Base-by-base conservation (phyloP, 371 early-diverging fungal species). In the Lichtheimia hyalospora region DNA sequence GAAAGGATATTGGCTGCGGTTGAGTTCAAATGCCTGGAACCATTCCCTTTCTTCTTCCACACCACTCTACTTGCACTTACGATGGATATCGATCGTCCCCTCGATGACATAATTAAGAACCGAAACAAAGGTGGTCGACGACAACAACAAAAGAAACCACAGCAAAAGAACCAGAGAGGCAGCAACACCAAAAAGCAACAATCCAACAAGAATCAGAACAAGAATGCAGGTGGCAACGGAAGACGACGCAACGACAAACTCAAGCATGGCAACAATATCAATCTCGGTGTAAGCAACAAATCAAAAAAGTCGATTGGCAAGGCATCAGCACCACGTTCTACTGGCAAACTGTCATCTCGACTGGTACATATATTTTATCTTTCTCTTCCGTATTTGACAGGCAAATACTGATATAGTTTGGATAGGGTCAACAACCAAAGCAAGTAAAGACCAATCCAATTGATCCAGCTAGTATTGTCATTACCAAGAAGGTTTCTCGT, bases 81-180 rank as follows among this genome's bases (percentile, higher is more conserved):
- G 6, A 65, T 65, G 65, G 65, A 65, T 60, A 52, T 65, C 39
- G 67, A 67, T 46, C 18, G 40, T 25, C 58, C 67, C 6, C 60
- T 67, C 39, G 67, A 67, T 60, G 67, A 67, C 40, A 55, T 67
- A n/a, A 62, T 67, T 56, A 67, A 67, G 60, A 62, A 67, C 16
- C 54, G 61, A 20, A 28, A 49, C 15, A 23, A 55, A n/a, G 39
- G 14, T n/a, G 42, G 42, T 55, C 23, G 6, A 20, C 21, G 27
- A 53, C 10, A 53, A 13, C 10, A 7, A 20, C 20, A 53, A 40
- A 7, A 18, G 27, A 40, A 51, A 60, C 2, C 34, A 16, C n/a
- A 46, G 16, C 18, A 21, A 10, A n/a, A 46, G 15, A 46, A 46
- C 18, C 46, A 46, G 46, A 14, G 21, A 46, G 46, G 25, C 39